Evolutionary conservation across 768 basidiomycete species (phyloP), one percentile per base, ranked within the genome.

Genomic region (Phaeotremella skinneri): DNA sequence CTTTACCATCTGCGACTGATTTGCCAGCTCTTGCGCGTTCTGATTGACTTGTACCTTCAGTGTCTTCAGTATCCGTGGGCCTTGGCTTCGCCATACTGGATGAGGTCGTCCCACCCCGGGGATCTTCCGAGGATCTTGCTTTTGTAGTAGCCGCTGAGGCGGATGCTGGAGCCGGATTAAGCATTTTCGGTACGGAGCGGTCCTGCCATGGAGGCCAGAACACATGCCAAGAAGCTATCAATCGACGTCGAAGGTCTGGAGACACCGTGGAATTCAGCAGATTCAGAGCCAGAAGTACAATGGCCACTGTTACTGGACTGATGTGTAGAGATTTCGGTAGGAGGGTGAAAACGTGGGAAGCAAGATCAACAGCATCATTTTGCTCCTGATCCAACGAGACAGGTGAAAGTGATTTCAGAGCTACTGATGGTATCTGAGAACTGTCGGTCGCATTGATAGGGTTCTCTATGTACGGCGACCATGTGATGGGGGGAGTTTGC

Each of bases 201-300:
- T 70, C 63, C 39, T 70, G 65, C 68, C 68, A 70, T 25, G 68
- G 66, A 16, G 66, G 66, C 66, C 68, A 70, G 53, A 70, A 67
- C 1, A 70, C 11, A 25, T 56, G 21, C 68, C 68, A 70, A 0
- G 63, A 64, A 20, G 50, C 47, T 32, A 48, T 63, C 31, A 70
- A 20, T 9, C 66, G 49, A n/a, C 29, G 27, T 21, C 55, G 58
- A 4, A 58, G 45, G 16, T 65, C 58, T 2, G 29, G 25, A 14
- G 63, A 59, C 9, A 63, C 26, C 20, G 62, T 7, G 49, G 62
- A 23, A 1, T 55, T 23, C 5, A 49, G 20, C n/a, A 61, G 13
- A 27, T 70, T 70, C 23, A 63, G n/a, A 2, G 45, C 27, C n/a
- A 70, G 27, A 1, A 63, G 45, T 21, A 65, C n/a, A 6, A 66